Conservation (phyloP, 2,329 filamentous ascomycete genomes). For the Ceratocystis colombiana region DNA sequence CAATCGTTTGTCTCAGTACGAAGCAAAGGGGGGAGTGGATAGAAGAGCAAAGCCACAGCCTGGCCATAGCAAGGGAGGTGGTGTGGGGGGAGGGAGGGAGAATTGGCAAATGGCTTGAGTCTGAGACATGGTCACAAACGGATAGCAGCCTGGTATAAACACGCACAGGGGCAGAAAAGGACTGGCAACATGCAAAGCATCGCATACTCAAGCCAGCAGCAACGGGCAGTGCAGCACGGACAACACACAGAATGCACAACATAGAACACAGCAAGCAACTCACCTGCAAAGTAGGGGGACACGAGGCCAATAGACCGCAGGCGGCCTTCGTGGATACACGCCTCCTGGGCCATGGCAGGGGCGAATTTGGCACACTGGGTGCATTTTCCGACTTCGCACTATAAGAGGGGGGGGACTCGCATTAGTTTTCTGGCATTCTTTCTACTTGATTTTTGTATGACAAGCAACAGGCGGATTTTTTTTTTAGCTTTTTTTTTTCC, state of each 20-base stretch:
- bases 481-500: background rate
- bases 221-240: background rate
- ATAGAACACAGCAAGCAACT: slow-evolving; percentile 12
- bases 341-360: slow-evolving; percentile 16
- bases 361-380: slow-evolving; percentile 19
- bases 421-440: background rate
- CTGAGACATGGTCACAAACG: background rate
- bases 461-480: background rate
- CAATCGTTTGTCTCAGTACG: background rate
- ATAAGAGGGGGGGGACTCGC: slow-evolving; percentile 5
- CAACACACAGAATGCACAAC: background rate
- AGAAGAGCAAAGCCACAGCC: background rate
- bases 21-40: background rate
- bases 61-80: background rate
- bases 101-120: slow-evolving; percentile 13
- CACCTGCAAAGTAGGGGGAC: slow-evolving; percentile 17
- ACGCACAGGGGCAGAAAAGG: slow-evolving; percentile 1
- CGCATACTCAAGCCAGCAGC: background rate
- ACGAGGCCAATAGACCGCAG: slow-evolving; percentile 17
- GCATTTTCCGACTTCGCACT: slow-evolving; percentile 22
- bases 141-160: slow-evolving; percentile 13
- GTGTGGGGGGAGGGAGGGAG: background rate
- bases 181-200: background rate
- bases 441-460: background rate
- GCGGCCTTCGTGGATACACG: slow-evolving; percentile 21